Percentiles rank a stretch among this genome's conserved stretches.
phyloP scores from a whole-genome alignment of 805 yeast species.

The Barnettozyma populi region DNA sequence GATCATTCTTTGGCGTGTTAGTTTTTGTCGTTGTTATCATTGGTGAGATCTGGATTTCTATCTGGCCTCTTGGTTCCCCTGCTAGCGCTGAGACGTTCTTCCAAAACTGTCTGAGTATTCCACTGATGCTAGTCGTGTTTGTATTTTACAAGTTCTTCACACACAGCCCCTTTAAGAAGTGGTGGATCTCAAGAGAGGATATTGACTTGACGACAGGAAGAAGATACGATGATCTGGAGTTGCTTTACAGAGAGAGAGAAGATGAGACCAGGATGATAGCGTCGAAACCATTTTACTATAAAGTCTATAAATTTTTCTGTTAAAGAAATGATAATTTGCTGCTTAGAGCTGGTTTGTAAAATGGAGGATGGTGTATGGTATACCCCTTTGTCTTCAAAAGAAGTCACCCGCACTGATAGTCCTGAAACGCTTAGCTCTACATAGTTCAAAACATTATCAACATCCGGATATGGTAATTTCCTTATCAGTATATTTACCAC shows the following conservation, averaged over 20 bases:
- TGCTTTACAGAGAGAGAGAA: slow-evolving; percentile 47
- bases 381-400: too few species aligned
- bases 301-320: slow-evolving; percentile 51
- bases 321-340: slow-evolving; percentile 28
- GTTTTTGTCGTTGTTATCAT: slow-evolving; percentile 55
- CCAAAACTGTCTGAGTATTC: slow-evolving; percentile 36
- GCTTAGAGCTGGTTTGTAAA: neutral
- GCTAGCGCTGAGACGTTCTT: slow-evolving; percentile 33
- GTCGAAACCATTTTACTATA: slow-evolving; percentile 40
- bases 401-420: too few species aligned
- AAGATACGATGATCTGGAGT: slow-evolving; percentile 54
- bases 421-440: too few species aligned
- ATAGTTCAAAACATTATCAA: too few species aligned
- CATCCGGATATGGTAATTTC: neutral
- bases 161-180: slow-evolving; percentile 35
- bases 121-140: slow-evolving; percentile 32
- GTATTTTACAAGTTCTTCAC: slow-evolving; percentile 23
- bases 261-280: slow-evolving; percentile 47
- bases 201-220: slow-evolving; percentile 64
- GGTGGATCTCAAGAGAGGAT: slow-evolving; percentile 37
- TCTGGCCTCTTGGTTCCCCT: slow-evolving; percentile 50
- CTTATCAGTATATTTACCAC: neutral
- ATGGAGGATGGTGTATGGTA: too few species aligned
- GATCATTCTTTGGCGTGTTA: slow-evolving; percentile 56
- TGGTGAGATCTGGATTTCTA: slow-evolving; percentile 79